phyloP scores from a whole-genome alignment of 768 basidiomycete genomes.

The Psilocybe sp. region DNA sequence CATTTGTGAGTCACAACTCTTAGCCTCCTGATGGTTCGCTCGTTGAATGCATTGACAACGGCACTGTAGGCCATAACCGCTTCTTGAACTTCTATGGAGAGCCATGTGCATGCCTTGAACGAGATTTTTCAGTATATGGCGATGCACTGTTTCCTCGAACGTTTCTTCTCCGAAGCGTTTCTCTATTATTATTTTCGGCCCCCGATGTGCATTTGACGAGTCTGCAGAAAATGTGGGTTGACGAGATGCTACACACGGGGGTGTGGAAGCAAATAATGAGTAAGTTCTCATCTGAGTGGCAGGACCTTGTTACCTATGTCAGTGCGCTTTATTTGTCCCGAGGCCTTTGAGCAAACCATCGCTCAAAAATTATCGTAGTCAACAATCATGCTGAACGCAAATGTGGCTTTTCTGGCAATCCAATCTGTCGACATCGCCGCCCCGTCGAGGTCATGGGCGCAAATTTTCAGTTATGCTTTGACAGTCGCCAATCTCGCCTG shows the following conservation, averaged over 20 bases:
- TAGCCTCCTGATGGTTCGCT: no score
- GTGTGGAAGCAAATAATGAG: slow-evolving; percentile 15
- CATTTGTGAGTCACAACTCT: no score
- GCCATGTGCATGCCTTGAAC: slow-evolving; percentile 34
- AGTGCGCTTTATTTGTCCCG: neutral
- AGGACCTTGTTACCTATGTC: slow-evolving; percentile 39
- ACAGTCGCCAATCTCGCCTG: slow-evolving; percentile 41
- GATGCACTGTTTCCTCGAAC: slow-evolving; percentile 20
- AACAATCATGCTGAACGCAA: slow-evolving; percentile 54
- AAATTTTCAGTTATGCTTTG: slow-evolving; percentile 46
- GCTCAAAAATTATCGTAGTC: slow-evolving; percentile 28
- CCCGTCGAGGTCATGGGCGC: slow-evolving; percentile 28
- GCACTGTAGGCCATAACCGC: slow-evolving; percentile 26
- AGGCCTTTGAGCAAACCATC: neutral
- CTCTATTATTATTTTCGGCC: slow-evolving; percentile 39
- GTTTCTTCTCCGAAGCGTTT: slow-evolving; percentile 29
- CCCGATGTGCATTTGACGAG: slow-evolving; percentile 40
- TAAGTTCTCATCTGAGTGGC: slow-evolving; percentile 23
- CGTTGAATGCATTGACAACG: no score
- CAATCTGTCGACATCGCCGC: slow-evolving; percentile 27
- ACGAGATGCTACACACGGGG: slow-evolving; percentile 35
- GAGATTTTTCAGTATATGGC: slow-evolving; percentile 35
- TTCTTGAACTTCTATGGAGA: slow-evolving; percentile 46
- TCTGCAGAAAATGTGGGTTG: slow-evolving; percentile 47
- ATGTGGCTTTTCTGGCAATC: slow-evolving; percentile 56